These are phyloP conservation scores for Suillus plorans DNA, from an alignment of 768 basidiomycete species.

Conservation along the genomic window DNA sequence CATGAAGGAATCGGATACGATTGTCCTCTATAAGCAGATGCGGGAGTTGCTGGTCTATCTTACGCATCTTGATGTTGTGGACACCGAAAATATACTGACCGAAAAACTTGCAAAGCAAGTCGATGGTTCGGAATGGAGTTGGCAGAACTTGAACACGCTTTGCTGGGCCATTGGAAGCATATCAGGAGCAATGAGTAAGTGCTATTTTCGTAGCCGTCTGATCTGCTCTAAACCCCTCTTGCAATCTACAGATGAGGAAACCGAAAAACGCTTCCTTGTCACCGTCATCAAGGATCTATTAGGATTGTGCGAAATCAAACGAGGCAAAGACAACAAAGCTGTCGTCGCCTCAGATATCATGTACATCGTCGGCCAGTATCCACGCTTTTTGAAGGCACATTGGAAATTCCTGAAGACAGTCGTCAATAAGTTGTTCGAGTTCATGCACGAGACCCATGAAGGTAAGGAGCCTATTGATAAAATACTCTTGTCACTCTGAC, in stretches of 20 bases:
- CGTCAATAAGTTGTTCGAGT: constrained; percentile 99
- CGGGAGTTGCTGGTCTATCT: constrained; percentile 96
- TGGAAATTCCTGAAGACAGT: constrained; percentile 99
- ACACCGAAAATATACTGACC: constrained; percentile 96
- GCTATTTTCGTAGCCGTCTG: not conserved
- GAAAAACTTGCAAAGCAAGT: constrained; percentile 98
- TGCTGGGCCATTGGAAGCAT: constrained; percentile 99
- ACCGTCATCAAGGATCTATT: constrained; percentile 98
- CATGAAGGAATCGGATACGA: constrained; percentile 98
- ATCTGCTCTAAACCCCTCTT: constrained; percentile 1
- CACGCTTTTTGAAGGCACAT: constrained; percentile 98
- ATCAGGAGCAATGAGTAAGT: constrained; percentile 97
- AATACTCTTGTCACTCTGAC: constrained; percentile 18
- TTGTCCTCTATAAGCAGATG: constrained; percentile 99
- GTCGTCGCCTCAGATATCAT: constrained; percentile 95
- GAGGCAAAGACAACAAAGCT: constrained; percentile 99
- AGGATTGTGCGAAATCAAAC: constrained; percentile 97
- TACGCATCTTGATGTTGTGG: constrained; percentile 93
- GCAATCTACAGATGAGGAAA: constrained; percentile 79
- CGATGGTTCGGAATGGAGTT: constrained; percentile 97
- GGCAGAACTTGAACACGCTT: constrained; percentile 98
- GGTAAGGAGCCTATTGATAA: constrained; percentile 39
- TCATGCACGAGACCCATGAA: constrained; percentile 99
- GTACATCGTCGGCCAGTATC: constrained; percentile 99
- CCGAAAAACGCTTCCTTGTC: constrained; percentile 97